Conservation (phyloP, 2,329 filamentous ascomycete species). For the Aspergillus fischeri region DNA sequence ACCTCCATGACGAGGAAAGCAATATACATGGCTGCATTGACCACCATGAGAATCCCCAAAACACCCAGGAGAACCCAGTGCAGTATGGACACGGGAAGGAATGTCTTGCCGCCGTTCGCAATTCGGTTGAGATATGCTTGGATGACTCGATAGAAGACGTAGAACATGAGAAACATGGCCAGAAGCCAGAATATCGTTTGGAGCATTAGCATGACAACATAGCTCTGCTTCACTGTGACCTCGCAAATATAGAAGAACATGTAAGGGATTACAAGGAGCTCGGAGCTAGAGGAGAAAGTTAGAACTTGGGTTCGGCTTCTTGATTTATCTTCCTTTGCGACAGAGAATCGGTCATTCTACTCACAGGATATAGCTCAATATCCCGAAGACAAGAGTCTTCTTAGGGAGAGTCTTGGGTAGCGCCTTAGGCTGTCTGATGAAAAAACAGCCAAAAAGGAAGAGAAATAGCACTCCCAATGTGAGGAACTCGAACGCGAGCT, state of each 20-base stretch:
- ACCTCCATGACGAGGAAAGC: constrained; percentile 2
- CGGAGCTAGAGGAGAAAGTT: constrained; percentile 3
- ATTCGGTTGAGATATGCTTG: constrained; percentile 16
- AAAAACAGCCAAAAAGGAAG: constrained; percentile 17
- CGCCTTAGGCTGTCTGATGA: constrained; percentile 10
- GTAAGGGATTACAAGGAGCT: constrained; percentile 6
- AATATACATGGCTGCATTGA: constrained; percentile 13
- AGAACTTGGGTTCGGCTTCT: neutral
- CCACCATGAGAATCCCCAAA: constrained; percentile 9
- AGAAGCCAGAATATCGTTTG: constrained; percentile 14
- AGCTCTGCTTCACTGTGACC: constrained; percentile 16
- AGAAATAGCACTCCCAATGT: constrained; percentile 13
- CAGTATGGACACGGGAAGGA: constrained; percentile 5
- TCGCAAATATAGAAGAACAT: constrained; percentile 14
- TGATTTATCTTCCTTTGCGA: neutral
- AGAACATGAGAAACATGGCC: constrained; percentile 11
- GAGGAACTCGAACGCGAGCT: constrained; percentile 16
- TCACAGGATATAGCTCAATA: constrained; percentile 13
- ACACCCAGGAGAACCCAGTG: constrained; percentile 17
- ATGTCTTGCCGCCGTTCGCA: constrained; percentile 12
- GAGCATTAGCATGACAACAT: constrained; percentile 17
- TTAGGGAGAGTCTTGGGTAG: constrained; percentile 5
- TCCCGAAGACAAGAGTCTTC: constrained; percentile 8
- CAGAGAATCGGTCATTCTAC: neutral
- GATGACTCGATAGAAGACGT: constrained; percentile 19